Conservation (phyloP, 495 filamentous ascomycete genomes). For the Evernia prunastri region DNA sequence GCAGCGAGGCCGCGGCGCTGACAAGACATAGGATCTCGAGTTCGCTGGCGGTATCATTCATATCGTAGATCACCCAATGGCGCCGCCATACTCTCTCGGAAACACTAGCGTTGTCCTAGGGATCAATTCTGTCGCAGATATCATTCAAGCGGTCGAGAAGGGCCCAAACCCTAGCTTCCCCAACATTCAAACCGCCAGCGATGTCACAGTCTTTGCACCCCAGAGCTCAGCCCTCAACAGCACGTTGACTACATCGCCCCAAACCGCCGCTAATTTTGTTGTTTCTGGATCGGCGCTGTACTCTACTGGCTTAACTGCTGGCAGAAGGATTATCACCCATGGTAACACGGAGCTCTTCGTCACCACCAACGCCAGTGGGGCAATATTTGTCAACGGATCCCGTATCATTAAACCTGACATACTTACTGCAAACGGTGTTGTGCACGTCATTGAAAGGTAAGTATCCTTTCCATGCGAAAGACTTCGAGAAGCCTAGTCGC, state of each 20-base stretch:
- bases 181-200: not conserved
- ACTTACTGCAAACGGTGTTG: slow-evolving; percentile 9
- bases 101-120: slow-evolving; percentile 6
- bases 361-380: not conserved
- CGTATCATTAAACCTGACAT: slow-evolving; percentile 4
- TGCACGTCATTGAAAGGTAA: slow-evolving; percentile 12
- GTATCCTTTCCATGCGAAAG: not conserved
- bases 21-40: not conserved
- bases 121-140: not conserved
- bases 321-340: not conserved
- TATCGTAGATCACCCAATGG: slow-evolving; percentile 6
- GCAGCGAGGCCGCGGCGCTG: not conserved
- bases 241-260: not conserved
- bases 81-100: slow-evolving; percentile 7
- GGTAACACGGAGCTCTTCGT: not conserved
- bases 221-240: slow-evolving; percentile 3
- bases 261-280: not conserved
- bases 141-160: not conserved
- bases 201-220: slow-evolving; percentile 12
- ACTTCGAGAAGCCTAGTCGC: not conserved
- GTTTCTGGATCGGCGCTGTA: slow-evolving; percentile 5
- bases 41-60: slow-evolving; percentile 10
- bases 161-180: not conserved
- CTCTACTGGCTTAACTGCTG: not conserved
- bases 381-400: not conserved